Percentiles rank a stretch among this genome's conserved stretches.
Evolutionary conservation across 352 stramenopile genomes (phyloP).

Genomic region (Thalassiosira gravida): DNA sequence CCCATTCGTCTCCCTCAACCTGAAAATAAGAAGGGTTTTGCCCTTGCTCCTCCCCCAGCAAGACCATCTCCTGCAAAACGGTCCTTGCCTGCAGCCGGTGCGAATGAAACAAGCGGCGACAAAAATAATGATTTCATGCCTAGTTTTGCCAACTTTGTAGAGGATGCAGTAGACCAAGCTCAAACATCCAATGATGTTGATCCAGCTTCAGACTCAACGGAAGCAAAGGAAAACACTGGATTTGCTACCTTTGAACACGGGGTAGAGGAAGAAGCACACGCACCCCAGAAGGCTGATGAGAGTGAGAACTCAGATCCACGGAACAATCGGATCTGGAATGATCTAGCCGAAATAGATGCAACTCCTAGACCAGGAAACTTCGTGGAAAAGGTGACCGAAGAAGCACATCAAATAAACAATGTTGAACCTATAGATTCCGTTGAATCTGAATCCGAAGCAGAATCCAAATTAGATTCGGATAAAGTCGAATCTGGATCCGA

Average conservation of each 20-base stretch:
- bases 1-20: constrained; percentile 29
- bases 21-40: constrained; percentile 50
- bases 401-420: constrained; percentile 1
- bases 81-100: not conserved
- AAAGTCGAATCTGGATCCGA: too few species aligned
- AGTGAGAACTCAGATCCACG: not conserved
- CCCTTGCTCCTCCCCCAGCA: constrained; percentile 34
- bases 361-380: constrained; percentile 5
- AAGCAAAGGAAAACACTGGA: not conserved
- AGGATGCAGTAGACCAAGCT: not conserved
- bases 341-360: constrained; percentile 10
- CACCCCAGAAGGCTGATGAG: too few species aligned
- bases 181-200: constrained; percentile 15
- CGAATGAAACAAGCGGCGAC: not conserved
- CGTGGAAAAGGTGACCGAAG: not conserved
- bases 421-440: too few species aligned
- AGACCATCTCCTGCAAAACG: constrained; percentile 24
- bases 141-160: constrained; percentile 44
- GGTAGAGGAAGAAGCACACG: too few species aligned
- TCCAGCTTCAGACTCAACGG: not conserved
- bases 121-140: constrained; percentile 15
- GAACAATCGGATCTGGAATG: constrained; percentile 15
- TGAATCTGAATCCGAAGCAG: too few species aligned
- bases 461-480: too few species aligned
- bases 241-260: too few species aligned